phyloP scores from a whole-genome alignment of 805 yeast genomes.

The Candida krabiensis region DNA sequence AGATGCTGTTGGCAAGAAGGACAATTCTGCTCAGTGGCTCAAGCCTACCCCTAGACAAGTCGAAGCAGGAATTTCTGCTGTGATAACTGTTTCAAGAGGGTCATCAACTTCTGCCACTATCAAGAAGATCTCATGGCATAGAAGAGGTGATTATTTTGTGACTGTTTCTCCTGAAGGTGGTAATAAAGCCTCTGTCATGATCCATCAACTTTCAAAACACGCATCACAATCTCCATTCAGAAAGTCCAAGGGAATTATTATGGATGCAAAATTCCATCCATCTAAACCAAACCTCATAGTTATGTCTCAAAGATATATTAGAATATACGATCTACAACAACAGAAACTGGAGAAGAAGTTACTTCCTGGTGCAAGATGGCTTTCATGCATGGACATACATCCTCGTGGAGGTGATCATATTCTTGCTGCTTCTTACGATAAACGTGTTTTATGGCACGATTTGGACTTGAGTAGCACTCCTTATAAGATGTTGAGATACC shows the following conservation, averaged over 20 bases:
- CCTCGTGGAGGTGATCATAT: constrained; percentile 92
- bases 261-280: constrained; percentile 97
- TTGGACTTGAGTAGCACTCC: constrained; percentile 86
- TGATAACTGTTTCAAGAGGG: constrained; percentile 54
- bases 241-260: constrained; percentile 88
- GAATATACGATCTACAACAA: constrained; percentile 86
- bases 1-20: constrained; percentile 31
- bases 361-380: constrained; percentile 95
- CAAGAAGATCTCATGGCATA: constrained; percentile 89
- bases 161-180: constrained; percentile 95
- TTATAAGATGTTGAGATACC: constrained; percentile 92
- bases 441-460: constrained; percentile 97
- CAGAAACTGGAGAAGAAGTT: constrained; percentile 83
- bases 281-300: constrained; percentile 91
- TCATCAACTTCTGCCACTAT: constrained; percentile 54
- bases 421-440: constrained; percentile 89
- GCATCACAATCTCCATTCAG: constrained; percentile 93
- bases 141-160: constrained; percentile 95
- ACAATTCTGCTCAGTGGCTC: constrained; percentile 75
- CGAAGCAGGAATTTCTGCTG: constrained; percentile 66
- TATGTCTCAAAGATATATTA: constrained; percentile 88
- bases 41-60: constrained; percentile 69
- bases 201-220: constrained; percentile 94
- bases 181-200: constrained; percentile 75
- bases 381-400: constrained; percentile 87